Base-by-base conservation (phyloP, 2,329 filamentous ascomycete species). In the Alternaria sp. region DNA sequence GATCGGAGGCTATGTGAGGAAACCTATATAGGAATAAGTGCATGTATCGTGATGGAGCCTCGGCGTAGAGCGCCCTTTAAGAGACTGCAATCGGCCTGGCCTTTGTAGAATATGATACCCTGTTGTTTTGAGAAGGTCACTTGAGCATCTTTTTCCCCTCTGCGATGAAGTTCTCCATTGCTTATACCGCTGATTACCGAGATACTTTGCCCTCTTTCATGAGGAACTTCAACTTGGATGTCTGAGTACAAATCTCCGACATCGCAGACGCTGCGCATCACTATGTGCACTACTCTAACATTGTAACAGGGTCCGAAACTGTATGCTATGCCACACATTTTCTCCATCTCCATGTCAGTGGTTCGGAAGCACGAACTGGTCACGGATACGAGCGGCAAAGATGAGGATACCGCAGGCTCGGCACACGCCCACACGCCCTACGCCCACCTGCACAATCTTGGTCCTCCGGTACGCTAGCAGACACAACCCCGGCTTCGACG, bases 321-420 rank as follows among this genome's bases (percentile, higher is more conserved):
- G 44, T 42, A 45, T 49, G 37, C 29, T 29, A 23, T 48, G 13
- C 36, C 23, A 48, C 14, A 48, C 31, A 3, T 24, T 26, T 17
- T n/a, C 13, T 23, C 44, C 8, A 36, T 48, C 44, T 36, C 44
- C 31, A 34, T 48, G 31, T 34, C 44, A 21, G 44, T 17, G 31
- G 44, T 24, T 48, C 42, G 33, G n/a, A 28, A 33, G 48, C 46
- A 23, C 34, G 31, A 37, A 45, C 67, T 48, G 44, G 29, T 48
- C 44, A 31, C 55, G 70, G 70, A 71, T 72, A 72, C 60, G 56
- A 61, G 63, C 68, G 68, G 68, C 40, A 54, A 51, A 44, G 50
- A 50, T 31, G 37, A 45, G n/a, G 67, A 68, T 68, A 70, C 51
- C 60, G 31, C 54, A 66, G 67, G 65, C 55, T 61, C 56, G 54